These are phyloP conservation scores for Phaffomyces thermotolerans DNA, from an alignment of 805 yeast genomes.

Conservation along the genomic window DNA sequence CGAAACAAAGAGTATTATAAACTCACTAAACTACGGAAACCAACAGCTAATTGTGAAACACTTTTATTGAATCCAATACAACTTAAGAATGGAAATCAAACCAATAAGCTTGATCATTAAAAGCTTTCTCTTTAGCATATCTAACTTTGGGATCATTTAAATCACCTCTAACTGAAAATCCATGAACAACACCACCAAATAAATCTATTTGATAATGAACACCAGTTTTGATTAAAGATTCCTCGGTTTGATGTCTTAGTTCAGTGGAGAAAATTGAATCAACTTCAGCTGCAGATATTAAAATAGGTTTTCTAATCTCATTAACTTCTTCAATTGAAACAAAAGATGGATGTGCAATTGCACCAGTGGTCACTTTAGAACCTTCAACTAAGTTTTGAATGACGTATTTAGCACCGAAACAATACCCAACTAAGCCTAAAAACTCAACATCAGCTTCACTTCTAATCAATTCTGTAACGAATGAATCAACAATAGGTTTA, in stretches of 20 bases:
- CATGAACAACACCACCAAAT: slow-evolving; percentile 63
- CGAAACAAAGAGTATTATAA: too few species aligned
- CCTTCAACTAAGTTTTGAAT: slow-evolving; percentile 41
- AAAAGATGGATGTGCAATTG: slow-evolving; percentile 80
- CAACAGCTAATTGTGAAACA: background rate
- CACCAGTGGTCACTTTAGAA: slow-evolving; percentile 46
- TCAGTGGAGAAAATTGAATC: slow-evolving; percentile 61
- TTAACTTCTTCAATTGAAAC: slow-evolving; percentile 59
- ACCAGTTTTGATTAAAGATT: slow-evolving; percentile 43
- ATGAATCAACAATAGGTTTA: slow-evolving; percentile 40
- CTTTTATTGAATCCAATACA: background rate
- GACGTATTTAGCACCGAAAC: slow-evolving; percentile 76
- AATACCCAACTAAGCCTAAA: slow-evolving; percentile 64
- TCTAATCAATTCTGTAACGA: slow-evolving; percentile 36
- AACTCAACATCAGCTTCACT: slow-evolving; percentile 37
- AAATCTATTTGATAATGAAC: slow-evolving; percentile 55
- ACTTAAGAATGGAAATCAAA: slow-evolving; percentile 11
- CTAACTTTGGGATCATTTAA: slow-evolving; percentile 39
- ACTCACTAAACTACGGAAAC: too few species aligned
- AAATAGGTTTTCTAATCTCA: slow-evolving; percentile 42
- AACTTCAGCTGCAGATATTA: slow-evolving; percentile 67
- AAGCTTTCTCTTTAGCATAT: slow-evolving; percentile 63
- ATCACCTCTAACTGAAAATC: slow-evolving; percentile 79
- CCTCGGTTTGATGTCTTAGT: slow-evolving; percentile 55
- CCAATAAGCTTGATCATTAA: slow-evolving; percentile 31